Evolutionary conservation across 306 rosid genomes (phyloP).

Genomic region (Dryas octopetala): DNA sequence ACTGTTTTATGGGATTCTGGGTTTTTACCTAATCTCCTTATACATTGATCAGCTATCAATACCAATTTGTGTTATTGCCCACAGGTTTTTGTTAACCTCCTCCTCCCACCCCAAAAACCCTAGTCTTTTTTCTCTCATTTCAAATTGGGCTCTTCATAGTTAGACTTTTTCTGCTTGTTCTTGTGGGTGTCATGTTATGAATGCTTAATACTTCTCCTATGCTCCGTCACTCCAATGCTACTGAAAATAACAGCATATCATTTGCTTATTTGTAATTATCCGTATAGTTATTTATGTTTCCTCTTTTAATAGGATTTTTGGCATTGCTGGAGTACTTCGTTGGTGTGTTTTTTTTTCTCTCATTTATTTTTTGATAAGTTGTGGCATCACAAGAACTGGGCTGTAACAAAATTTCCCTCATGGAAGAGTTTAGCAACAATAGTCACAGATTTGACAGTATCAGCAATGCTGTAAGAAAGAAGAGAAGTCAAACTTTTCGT

Average conservation of each 20-base stretch:
- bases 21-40: neutral
- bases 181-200: neutral
- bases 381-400: slow-evolving; percentile 24
- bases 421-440: slow-evolving; percentile 64
- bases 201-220: neutral
- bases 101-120: neutral
- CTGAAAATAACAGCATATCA: neutral
- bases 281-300: slow-evolving; percentile 25
- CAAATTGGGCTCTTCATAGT: neutral
- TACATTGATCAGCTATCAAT: neutral
- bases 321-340: slow-evolving; percentile 10
- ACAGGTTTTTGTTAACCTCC: neutral
- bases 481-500: slow-evolving; percentile 82
- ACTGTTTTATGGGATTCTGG: neutral
- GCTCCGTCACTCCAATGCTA: slow-evolving; percentile 6
- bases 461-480: slow-evolving; percentile 66
- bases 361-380: slow-evolving; percentile 14
- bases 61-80: neutral
- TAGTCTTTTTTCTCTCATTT: neutral
- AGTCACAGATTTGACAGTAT: slow-evolving; percentile 50
- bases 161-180: neutral
- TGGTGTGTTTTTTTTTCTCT: neutral
- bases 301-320: slow-evolving; percentile 28
- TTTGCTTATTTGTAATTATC: neutral
- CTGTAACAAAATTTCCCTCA: slow-evolving; percentile 25